Evolutionary conservation across 768 basidiomycete genomes (phyloP).

Genomic region (Gymnopilus dilepis): DNA sequence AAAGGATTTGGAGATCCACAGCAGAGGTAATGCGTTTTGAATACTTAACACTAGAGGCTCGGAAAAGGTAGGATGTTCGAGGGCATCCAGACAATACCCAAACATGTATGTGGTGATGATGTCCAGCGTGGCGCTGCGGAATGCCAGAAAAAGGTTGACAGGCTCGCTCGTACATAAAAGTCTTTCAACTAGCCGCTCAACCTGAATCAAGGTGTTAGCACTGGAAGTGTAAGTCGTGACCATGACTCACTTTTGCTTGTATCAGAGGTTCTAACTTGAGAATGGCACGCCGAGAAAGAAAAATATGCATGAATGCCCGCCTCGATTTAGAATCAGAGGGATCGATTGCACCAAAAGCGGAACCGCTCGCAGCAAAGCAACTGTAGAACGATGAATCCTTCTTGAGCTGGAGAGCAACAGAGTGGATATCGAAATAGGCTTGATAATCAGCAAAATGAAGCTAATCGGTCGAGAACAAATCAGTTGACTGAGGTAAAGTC

Average conservation of each 20-base stretch:
- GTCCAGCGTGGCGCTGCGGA: conserved; percentile 47
- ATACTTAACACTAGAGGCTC: conserved; percentile 39
- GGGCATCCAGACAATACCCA: conserved; percentile 34
- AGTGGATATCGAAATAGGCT: conserved; percentile 42
- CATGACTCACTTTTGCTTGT: conserved; percentile 32
- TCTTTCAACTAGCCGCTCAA: conserved; percentile 35
- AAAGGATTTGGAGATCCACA: conserved; percentile 39
- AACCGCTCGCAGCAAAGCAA: conserved; percentile 40
- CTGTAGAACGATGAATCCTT: conserved; percentile 45
- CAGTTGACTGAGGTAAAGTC: neutral
- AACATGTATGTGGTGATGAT: conserved; percentile 50
- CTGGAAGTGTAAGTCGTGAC: neutral
- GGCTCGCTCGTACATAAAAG: conserved; percentile 26
- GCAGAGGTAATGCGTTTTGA: conserved; percentile 31
- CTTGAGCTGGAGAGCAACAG: conserved; percentile 38
- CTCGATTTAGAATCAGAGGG: conserved; percentile 37
- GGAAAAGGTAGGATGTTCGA: conserved; percentile 39
- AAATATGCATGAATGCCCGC: conserved; percentile 36
- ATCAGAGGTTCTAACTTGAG: conserved; percentile 41
- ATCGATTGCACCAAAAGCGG: conserved; percentile 42
- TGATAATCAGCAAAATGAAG: conserved; percentile 43
- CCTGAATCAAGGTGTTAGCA: conserved; percentile 24
- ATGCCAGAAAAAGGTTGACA: conserved; percentile 44
- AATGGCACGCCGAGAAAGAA: conserved; percentile 45
- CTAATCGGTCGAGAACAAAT: conserved; percentile 23